phyloP scores from a whole-genome alignment of 306 rosid species.

The Medicago lupulina region DNA sequence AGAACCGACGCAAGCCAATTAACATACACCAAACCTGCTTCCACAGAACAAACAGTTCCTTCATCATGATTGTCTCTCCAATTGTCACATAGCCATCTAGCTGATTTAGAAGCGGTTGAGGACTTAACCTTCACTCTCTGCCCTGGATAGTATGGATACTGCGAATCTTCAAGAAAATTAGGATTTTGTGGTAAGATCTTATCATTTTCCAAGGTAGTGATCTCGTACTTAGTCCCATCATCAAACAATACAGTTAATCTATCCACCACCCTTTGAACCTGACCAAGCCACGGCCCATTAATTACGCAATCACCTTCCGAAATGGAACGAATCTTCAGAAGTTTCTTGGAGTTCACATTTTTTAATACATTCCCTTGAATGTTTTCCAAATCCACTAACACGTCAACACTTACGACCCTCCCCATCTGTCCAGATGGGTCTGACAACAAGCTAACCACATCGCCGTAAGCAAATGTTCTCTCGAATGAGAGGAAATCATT shows the following conservation, averaged over 20 bases:
- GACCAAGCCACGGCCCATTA: constrained; percentile 90
- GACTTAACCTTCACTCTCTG: constrained; percentile 80
- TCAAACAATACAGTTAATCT: constrained; percentile 70
- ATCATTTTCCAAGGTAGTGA: constrained; percentile 65
- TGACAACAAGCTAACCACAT: constrained; percentile 66
- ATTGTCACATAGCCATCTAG: constrained; percentile 79
- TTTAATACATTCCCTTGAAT: constrained; percentile 63
- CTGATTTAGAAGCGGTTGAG: constrained; percentile 66
- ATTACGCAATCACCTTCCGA: constrained; percentile 80
- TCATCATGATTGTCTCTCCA: constrained; percentile 76
- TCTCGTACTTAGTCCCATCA: constrained; percentile 73
- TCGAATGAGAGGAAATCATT: constrained; percentile 93
- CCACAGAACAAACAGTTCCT: constrained; percentile 83
- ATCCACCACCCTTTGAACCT: constrained; percentile 77
- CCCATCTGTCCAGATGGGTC: constrained; percentile 94
- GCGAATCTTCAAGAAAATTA: constrained; percentile 78
- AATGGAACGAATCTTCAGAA: constrained; percentile 76
- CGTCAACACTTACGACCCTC: constrained; percentile 67
- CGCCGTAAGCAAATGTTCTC: constrained; percentile 79
- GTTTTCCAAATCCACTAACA: constrained; percentile 81
- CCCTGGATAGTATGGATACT: constrained; percentile 93
- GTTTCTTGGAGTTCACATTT: constrained; percentile 68
- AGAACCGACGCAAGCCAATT: constrained; percentile 77
- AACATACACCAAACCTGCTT: constrained; percentile 78
- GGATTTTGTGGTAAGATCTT: constrained; percentile 67